Conservation (phyloP, 2,329 filamentous ascomycete genomes). For the Phyllachora maydis region DNA sequence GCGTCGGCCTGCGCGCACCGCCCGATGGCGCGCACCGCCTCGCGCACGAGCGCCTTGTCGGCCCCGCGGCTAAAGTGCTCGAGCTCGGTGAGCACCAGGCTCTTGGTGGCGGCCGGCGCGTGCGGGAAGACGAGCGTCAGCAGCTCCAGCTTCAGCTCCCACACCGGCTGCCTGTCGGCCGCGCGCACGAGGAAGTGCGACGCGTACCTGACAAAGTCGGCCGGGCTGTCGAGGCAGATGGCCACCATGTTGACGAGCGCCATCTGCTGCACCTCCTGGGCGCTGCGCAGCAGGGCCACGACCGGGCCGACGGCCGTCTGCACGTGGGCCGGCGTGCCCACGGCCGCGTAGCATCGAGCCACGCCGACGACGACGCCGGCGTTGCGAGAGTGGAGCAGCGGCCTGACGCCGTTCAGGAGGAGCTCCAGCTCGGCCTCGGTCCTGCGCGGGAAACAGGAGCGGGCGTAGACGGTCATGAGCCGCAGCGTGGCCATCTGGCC, state of each 20-base stretch:
- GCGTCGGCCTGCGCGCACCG: constrained; percentile 70
- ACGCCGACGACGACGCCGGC: constrained; percentile 83
- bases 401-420: constrained; percentile 57
- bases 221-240: constrained; percentile 59
- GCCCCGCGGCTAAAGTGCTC: constrained; percentile 71
- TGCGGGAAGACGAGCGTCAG: constrained; percentile 82
- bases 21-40: constrained; percentile 82
- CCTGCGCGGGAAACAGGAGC: constrained; percentile 66
- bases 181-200: constrained; percentile 77
- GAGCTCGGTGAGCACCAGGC: constrained; percentile 75
- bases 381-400: constrained; percentile 83
- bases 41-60: constrained; percentile 61
- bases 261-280: constrained; percentile 73
- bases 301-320: constrained; percentile 61
- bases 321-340: constrained; percentile 63
- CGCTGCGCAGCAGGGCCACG: constrained; percentile 64
- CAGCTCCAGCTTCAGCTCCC: constrained; percentile 81
- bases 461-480: constrained; percentile 66
- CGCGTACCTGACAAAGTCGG: constrained; percentile 70
- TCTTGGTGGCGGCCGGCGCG: constrained; percentile 53
- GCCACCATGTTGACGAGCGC: constrained; percentile 89
- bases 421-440: constrained; percentile 68
- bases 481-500: constrained; percentile 69
- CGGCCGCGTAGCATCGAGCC: constrained; percentile 62
- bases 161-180: constrained; percentile 61